Evolutionary conservation across 306 rosid species (phyloP), one percentile per base, ranked within the genome.

Genomic region (Vicia villosa): DNA sequence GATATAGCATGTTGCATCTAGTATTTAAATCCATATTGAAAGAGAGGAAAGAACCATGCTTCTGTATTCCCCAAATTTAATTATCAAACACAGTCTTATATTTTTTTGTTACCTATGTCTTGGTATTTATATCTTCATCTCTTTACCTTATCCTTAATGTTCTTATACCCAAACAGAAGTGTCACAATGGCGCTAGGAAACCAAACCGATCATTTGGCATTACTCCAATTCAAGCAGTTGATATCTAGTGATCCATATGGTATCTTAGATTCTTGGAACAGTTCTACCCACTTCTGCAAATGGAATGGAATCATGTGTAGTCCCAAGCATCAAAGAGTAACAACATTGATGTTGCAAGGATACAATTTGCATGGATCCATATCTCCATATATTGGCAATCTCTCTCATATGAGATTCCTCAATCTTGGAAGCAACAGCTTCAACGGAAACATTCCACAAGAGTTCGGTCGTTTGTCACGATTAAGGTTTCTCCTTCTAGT

Each of bases 281-380:
- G 13, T 32, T 58, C 64, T n/a, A 32, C 5, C 6, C 64, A 58
- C 42, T 58, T 58, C 8, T 58, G 64, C 14, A 58, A 15, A 0
- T 58, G 64, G 64, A 13, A 30, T 4, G 64, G 64, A 58, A 58
- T 58, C 24, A 58, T 1, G 9, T 58, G 64, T 21, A 58, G 12
- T 15, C 64, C 43, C 41, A 58, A 14, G 14, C 64, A 58, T 30
- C 64, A 58, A 58, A 30, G 64, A 58, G 64, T 58, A n/a, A 58
- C 20, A 58, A 15, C 8, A 14, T 34, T 58, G 41, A 8, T 8
- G 8, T 15, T 58, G 20, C 13, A 15, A 56, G 63, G 40, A 28
- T 6, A 13, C 3, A 32, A 58, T 21, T 58, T 58, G 21, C 64
- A 58, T 58, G 64, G 64, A 58, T 3, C 21, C 24, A 30, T 58